Percentiles rank a stretch among this genome's conserved stretches.
These are phyloP conservation scores for Didymella pinodella DNA, from an alignment of 2,329 filamentous ascomycete genomes.

Conservation along the genomic window DNA sequence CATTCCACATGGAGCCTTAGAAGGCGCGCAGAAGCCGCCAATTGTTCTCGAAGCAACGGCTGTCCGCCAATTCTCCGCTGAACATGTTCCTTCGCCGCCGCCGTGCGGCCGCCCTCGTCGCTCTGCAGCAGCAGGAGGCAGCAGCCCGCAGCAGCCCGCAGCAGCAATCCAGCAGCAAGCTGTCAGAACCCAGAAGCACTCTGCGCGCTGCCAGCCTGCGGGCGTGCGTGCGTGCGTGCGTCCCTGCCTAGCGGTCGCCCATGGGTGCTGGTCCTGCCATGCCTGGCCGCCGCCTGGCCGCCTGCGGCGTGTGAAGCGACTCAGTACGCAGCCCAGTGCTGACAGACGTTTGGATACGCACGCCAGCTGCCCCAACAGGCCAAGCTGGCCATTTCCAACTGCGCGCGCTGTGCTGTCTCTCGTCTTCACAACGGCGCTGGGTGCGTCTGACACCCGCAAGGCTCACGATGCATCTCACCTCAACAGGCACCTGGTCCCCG, in stretches of 20 bases:
- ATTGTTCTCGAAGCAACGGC: constrained; percentile 15
- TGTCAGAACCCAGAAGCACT: not conserved
- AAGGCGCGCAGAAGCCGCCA: constrained; percentile 19
- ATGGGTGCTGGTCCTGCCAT: not conserved
- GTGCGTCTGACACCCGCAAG: constrained; percentile 4
- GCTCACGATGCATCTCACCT: constrained; percentile 1
- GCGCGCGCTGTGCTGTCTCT: not conserved
- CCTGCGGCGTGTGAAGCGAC: constrained; percentile 8
- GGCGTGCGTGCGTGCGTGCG: not conserved
- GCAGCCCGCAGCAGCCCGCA: too few relatives aligned
- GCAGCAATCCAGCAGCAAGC: too few relatives aligned
- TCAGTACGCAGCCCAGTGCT: constrained; percentile 10
- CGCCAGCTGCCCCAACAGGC: not conserved
- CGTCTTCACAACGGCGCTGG: not conserved
- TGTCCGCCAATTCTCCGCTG: constrained; percentile 5
- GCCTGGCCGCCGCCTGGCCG: constrained; percentile 14
- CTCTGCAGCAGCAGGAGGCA: not conserved
- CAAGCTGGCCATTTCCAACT: not conserved
- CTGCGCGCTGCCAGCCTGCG: not conserved
- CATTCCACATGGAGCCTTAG: not conserved
- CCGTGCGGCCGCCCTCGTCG: constrained; percentile 1
- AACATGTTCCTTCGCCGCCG: not conserved
- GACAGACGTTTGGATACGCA: constrained; percentile 5
- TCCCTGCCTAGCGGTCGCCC: constrained; percentile 7
- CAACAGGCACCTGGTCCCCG: constrained; percentile 1